Base-by-base conservation (phyloP, 1,284 basidiomycete genomes). In the Trichosporon asahii region DNA sequence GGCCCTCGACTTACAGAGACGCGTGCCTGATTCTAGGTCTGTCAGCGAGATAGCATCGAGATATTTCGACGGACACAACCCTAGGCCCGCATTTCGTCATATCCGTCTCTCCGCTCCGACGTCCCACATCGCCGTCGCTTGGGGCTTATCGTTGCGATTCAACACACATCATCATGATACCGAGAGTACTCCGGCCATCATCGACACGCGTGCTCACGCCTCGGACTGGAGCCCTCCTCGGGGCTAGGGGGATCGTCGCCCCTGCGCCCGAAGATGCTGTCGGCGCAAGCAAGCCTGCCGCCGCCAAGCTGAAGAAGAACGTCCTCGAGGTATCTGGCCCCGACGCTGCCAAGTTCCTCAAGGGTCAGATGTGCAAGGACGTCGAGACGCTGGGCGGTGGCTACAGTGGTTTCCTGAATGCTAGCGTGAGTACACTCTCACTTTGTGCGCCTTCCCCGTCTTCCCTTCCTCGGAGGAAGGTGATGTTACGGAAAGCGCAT, bases 321-420 rank as follows among this genome's bases (percentile, higher is more conserved):
- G 78, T 98, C 15, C 83, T 97, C 25, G 89, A 91, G 60, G 84
- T 98, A 27, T 87, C 89, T 14, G 96, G 96, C 27, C 88, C 89
- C 12, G 93, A 98, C 73, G 90, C 92, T 2, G 83, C 89, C 25
- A 90, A 90, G 72, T 97, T 98, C 78, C 87, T 98, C 70, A 93
- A 98, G 80, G 96, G 96, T 21, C 85, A 97, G 61, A 87, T 95
- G 63, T 53, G 88, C 85, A 78, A 88, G 85, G 75, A 88, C 91
- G 65, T 87, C 84, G 83, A 81, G 35, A 81, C 85, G 46, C 80
- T 86, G 7, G 84, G 82, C 67, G 85, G 86, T 46, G 89, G 90
- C 73, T 98, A 91, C 79, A 89, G 91, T 31, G 89, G 90, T 0
- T 90, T 98, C 78, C 85, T 98, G 33, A 92, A 94, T 77, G 91